Evolutionary conservation across 2,329 filamentous ascomycete genomes (phyloP).

Genomic region (Claviceps maximensis): DNA sequence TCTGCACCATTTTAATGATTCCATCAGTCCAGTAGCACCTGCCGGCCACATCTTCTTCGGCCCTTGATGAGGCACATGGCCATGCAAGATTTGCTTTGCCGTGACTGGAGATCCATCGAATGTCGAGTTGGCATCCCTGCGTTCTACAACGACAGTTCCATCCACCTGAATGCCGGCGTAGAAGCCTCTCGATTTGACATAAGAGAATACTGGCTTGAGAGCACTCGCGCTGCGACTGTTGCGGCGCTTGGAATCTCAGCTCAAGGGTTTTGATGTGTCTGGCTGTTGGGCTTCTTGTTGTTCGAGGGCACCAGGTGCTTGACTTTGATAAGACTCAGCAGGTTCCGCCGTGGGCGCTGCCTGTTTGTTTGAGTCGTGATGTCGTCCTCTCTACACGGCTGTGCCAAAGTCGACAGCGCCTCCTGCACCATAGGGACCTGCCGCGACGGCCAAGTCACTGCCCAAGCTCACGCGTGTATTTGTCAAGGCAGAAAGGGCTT

Average conservation of each 20-base stretch:
- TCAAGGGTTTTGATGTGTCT: conserved; percentile 15
- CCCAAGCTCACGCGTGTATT: conserved; percentile 64
- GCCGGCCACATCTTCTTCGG: conserved; percentile 19
- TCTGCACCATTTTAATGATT: conserved; percentile 21
- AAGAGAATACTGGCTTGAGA: conserved; percentile 39
- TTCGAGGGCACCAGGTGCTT: neutral
- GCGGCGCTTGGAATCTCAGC: conserved; percentile 13
- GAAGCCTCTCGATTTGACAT: conserved; percentile 79
- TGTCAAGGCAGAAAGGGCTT: conserved; percentile 66
- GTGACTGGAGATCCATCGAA: conserved; percentile 59
- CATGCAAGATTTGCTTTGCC: conserved; percentile 34
- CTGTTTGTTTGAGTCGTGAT: neutral
- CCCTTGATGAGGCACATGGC: conserved; percentile 19
- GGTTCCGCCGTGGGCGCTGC: neutral
- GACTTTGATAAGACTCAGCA: neutral
- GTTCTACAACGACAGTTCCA: conserved; percentile 74
- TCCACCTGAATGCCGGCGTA: conserved; percentile 81
- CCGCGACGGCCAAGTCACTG: conserved; percentile 63
- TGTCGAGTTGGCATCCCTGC: conserved; percentile 74
- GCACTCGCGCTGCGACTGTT: conserved; percentile 17
- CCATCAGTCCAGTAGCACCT: conserved; percentile 18
- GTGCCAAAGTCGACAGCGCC: conserved; percentile 51
- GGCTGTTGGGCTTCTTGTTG: conserved; percentile 2
- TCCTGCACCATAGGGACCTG: conserved; percentile 56
- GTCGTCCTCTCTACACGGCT: conserved; percentile 11